Conservation (phyloP, 139 green algal species). For the Tetraselmis striata region DNA sequence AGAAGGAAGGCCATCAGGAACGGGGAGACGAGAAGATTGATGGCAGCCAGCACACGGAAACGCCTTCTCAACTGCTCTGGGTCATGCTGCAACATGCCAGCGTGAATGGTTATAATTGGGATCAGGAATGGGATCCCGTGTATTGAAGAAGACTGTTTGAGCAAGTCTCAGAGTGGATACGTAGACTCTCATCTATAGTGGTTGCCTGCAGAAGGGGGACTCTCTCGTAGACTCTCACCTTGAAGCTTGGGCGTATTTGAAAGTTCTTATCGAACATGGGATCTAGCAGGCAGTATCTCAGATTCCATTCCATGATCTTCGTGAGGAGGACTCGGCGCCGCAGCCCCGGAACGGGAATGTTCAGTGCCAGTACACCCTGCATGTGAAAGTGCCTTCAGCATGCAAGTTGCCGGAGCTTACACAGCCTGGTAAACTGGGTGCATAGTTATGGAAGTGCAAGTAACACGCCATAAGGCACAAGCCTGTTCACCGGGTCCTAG, state of each 20-base stretch:
- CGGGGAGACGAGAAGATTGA: constrained; percentile 72
- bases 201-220: neutral
- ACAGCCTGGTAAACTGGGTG: too few relatives aligned
- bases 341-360: constrained; percentile 41
- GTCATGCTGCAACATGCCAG: constrained; percentile 29
- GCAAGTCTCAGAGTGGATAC: neutral
- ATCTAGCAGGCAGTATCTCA: constrained; percentile 65
- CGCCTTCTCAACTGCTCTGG: constrained; percentile 21
- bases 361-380: constrained; percentile 57
- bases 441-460: too few relatives aligned
- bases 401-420: too few relatives aligned
- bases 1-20: constrained; percentile 89
- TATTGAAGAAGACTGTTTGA: neutral
- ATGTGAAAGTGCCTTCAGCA: too few relatives aligned
- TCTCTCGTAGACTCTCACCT: constrained; percentile 38
- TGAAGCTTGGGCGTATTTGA: constrained; percentile 47
- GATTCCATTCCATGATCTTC: constrained; percentile 92
- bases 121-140: neutral
- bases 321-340: constrained; percentile 70
- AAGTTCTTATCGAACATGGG: constrained; percentile 84
- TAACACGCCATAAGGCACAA: too few relatives aligned
- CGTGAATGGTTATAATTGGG: neutral
- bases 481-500: too few relatives aligned
- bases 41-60: constrained; percentile 42
- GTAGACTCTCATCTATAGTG: too few relatives aligned